These are phyloP conservation scores for Lodderomyces parapsilosis DNA, from an alignment of 1,139 yeast species.

Conservation along the genomic window DNA sequence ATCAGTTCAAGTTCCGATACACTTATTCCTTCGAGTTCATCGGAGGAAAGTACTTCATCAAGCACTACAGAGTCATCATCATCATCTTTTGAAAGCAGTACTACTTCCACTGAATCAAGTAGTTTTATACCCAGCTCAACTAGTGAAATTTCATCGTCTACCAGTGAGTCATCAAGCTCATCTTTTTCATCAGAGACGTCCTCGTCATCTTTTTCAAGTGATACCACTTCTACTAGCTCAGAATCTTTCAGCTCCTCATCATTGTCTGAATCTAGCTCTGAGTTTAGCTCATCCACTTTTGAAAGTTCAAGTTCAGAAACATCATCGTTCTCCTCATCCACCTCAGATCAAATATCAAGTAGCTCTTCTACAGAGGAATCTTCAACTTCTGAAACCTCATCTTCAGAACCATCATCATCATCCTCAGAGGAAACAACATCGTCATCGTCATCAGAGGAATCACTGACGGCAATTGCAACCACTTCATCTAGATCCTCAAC, in stretches of 20 bases:
- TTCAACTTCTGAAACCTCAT: conserved; percentile 7
- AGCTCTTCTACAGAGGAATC: too few species aligned
- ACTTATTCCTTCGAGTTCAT: conserved; percentile 8
- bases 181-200: conserved; percentile 5
- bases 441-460: conserved; percentile 7
- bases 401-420: conserved; percentile 6
- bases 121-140: neutral
- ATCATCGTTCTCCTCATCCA: conserved; percentile 8
- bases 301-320: conserved; percentile 6
- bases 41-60: conserved; percentile 3
- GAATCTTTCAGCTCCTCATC: conserved; percentile 4
- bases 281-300: too few species aligned
- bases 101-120: neutral
- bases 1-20: conserved; percentile 4
- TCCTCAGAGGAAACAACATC: conserved; percentile 8
- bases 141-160: conserved; percentile 6
- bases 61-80: too few species aligned
- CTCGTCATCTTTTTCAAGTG: conserved; percentile 3
- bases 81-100: neutral
- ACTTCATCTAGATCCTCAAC: conserved; percentile 8
- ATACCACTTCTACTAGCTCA: neutral
- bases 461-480: conserved; percentile 8
- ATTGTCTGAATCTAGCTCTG: conserved; percentile 6
- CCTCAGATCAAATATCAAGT: conserved; percentile 8
- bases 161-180: conserved; percentile 7